Base-by-base conservation (phyloP, 441 rosid species). In the Brassica balearica region DNA sequence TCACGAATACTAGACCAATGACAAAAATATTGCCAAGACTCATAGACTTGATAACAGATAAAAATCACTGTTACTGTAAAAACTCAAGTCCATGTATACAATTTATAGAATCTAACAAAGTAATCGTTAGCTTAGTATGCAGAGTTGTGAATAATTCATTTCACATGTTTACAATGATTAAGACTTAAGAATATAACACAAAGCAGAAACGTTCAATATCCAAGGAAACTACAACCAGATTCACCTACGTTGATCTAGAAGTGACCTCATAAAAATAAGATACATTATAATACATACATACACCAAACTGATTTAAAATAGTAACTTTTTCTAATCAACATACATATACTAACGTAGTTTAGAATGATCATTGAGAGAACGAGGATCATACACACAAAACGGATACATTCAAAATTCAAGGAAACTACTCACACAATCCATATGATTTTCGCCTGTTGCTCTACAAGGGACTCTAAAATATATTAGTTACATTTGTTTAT, bases 211-310 rank as follows among this genome's bases (percentile, higher is more conserved):
- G 10, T 46, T 1, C 10, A 46, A 34, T 19, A 7, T 48, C 6
- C 22, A 73, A 63, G 19, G 6, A 63, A 72, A 72, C n/a, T 72
- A 46, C 69, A 6, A 48, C 62, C 20, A 29, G 36, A 8, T 51
- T 51, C 58, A 5, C 58, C 58, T 14, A 51, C 1, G 17, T 51
- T 2, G 58, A 51, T 14, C 58, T 46, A 46, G 15, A 46, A 46
- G 53, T 46, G 0, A 46, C 53, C 4, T 12, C 53, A 46, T 46
- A 46, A 46, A 43, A 11, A 43, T 41, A 41, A 41, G 48, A 41
- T 11, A 43, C 53, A 43, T 43, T 11, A 11, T 12, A 43, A 43
- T 43, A 43, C 53, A 43, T 43, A 43, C 14, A 43, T 3, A 2
- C 53, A 43, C 53, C 14, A 43, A 43, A 14, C 58, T 6, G 6